Percentiles rank a stretch among this genome's conserved stretches.
phyloP scores from a whole-genome alignment of 768 basidiomycete species.

The Pseudohyphozyma bogoriensis region DNA sequence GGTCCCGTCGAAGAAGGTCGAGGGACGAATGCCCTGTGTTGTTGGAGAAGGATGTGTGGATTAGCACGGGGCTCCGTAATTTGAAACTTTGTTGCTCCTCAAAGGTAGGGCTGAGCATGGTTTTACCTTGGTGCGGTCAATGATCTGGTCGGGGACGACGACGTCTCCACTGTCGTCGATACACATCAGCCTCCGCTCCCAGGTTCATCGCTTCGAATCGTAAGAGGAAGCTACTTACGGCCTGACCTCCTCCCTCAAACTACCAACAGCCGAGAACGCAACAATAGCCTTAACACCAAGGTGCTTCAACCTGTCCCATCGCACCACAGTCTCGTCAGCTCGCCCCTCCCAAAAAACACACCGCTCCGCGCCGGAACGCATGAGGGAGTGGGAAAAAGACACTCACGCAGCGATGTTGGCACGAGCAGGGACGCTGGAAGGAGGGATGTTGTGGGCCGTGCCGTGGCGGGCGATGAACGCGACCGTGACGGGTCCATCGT shows the following conservation, averaged over 20 bases:
- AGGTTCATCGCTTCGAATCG: too few relatives aligned
- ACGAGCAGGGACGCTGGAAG: constrained; percentile 68
- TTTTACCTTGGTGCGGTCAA: constrained; percentile 77
- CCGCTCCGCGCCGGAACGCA: too few relatives aligned
- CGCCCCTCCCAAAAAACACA: too few relatives aligned
- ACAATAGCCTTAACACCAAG: constrained; percentile 80
- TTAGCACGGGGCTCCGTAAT: too few relatives aligned
- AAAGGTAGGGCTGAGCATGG: too few relatives aligned
- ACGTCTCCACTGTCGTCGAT: constrained; percentile 52
- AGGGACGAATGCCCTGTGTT: constrained; percentile 60
- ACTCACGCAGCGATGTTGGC: constrained; percentile 95
- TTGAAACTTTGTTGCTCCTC: too few relatives aligned
- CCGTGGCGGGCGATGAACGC: constrained; percentile 93
- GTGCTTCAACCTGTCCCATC: too few relatives aligned
- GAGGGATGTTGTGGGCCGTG: constrained; percentile 61
- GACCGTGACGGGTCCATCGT: constrained; percentile 46
- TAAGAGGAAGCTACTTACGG: constrained; percentile 41
- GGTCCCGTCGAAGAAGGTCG: constrained; percentile 67
- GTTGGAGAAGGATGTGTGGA: too few relatives aligned
- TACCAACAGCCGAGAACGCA: constrained; percentile 92
- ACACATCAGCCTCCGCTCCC: not conserved
- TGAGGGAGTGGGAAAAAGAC: too few relatives aligned
- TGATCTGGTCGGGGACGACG: constrained; percentile 78
- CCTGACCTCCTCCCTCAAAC: constrained; percentile 80
- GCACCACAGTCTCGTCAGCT: too few relatives aligned